Conservation (phyloP, 208 protist species). For the Acanthamoeba culbertsoni region DNA sequence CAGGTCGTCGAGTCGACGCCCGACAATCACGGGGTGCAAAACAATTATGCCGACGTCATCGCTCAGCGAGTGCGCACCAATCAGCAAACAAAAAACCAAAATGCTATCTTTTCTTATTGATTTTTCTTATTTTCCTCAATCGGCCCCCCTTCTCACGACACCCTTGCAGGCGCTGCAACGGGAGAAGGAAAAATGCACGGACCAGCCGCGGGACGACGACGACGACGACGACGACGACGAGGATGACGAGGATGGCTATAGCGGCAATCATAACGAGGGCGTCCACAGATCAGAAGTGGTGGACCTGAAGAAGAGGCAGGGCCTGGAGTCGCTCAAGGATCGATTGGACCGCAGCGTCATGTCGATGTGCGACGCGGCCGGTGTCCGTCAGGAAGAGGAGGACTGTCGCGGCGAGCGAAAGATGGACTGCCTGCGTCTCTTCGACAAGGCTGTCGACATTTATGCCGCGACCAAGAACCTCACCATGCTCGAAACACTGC, state of each 20-base stretch:
- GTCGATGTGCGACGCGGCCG: neutral
- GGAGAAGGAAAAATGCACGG: neutral
- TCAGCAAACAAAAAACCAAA: too few relatives aligned
- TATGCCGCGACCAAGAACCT: slow-evolving; percentile 15
- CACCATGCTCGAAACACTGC: neutral
- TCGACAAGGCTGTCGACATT: slow-evolving; percentile 10
- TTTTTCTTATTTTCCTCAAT: neutral
- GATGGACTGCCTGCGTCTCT: neutral
- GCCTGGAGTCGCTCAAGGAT: neutral
- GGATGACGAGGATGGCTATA: neutral
- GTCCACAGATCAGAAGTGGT: neutral
- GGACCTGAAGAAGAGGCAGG: neutral
- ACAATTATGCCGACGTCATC: slow-evolving; percentile 23
- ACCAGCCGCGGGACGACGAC: neutral
- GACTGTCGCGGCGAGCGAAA: neutral
- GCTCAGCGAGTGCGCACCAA: neutral
- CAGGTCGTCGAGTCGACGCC: neutral
- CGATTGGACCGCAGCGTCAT: neutral
- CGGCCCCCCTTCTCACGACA: neutral
- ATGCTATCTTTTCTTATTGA: neutral
- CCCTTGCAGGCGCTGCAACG: neutral
- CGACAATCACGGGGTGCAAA: neutral
- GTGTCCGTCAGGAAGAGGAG: too few relatives aligned
- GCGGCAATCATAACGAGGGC: neutral
- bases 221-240: neutral